phyloP scores from a whole-genome alignment of 2,329 filamentous ascomycete species.

The Neurospora crassa region DNA sequence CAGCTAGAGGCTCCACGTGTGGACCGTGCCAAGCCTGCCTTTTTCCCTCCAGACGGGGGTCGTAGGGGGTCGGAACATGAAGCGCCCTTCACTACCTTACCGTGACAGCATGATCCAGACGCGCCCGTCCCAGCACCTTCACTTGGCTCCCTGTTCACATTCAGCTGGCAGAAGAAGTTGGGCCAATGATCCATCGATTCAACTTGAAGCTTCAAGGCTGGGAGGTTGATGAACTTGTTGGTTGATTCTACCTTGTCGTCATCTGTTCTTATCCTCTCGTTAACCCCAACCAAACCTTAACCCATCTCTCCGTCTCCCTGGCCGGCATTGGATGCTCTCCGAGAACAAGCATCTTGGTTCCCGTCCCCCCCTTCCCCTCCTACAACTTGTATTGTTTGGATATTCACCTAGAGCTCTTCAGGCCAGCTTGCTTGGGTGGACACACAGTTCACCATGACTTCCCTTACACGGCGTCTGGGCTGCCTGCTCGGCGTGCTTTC shows the following conservation, averaged over 20 bases:
- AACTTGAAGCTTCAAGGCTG: background rate
- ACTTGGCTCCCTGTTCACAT: background rate
- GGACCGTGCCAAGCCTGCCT: background rate
- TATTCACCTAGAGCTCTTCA: background rate
- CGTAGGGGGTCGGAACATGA: background rate
- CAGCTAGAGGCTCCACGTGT: background rate
- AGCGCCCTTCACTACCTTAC: background rate
- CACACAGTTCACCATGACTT: constrained; percentile 7
- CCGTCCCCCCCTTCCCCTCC: background rate
- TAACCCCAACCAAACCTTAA: background rate
- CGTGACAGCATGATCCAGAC: background rate
- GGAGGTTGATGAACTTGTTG: background rate
- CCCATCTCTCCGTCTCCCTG: background rate
- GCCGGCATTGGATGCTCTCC: background rate
- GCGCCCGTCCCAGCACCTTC: background rate
- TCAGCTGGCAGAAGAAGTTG: background rate
- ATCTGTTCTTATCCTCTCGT: background rate
- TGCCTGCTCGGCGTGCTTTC: constrained; percentile 10
- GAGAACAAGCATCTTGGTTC: background rate
- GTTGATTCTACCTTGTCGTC: background rate
- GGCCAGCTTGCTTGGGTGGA: background rate
- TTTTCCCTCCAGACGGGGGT: background rate
- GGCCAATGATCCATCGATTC: background rate
- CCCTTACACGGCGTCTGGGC: constrained; percentile 7
- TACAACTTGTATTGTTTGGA: background rate